phyloP scores from a whole-genome alignment of 805 yeast genomes.

The Yamadazyma olivae region DNA sequence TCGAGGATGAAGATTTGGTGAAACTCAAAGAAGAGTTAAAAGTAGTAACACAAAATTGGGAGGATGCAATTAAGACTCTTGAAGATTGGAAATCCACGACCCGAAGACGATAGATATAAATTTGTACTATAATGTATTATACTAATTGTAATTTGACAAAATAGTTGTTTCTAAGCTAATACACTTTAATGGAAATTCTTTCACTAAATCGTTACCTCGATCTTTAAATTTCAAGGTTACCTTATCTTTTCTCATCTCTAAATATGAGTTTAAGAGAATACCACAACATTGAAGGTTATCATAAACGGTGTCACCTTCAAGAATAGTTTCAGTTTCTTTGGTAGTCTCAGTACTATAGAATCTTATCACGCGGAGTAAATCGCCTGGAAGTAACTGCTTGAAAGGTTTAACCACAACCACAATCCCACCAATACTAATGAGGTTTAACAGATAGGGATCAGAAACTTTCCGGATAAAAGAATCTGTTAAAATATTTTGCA shows the following conservation, averaged over 20 bases:
- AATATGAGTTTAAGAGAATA: slow-evolving; percentile 23
- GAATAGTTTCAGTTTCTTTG: not conserved
- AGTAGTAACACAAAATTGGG: slow-evolving; percentile 32
- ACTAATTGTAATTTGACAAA: slow-evolving; percentile 9
- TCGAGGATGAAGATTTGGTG: slow-evolving; percentile 8
- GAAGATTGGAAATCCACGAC: slow-evolving; percentile 31
- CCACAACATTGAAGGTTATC: slow-evolving; percentile 26
- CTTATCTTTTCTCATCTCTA: slow-evolving; percentile 15
- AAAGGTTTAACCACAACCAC: slow-evolving; percentile 32
- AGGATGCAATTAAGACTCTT: slow-evolving; percentile 34
- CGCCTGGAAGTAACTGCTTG: slow-evolving; percentile 26
- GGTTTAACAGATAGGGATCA: slow-evolving; percentile 27
- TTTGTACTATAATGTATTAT: not conserved
- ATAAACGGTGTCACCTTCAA: slow-evolving; percentile 8
- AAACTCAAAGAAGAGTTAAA: slow-evolving; percentile 5
- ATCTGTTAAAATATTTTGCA: slow-evolving; percentile 20
- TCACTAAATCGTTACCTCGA: slow-evolving; percentile 17
- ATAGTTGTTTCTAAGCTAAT: slow-evolving; percentile 33
- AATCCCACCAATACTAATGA: slow-evolving; percentile 26
- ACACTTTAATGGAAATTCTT: slow-evolving; percentile 26
- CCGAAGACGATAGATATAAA: slow-evolving; percentile 3
- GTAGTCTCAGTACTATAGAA: slow-evolving; percentile 16
- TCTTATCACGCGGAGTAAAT: slow-evolving; percentile 24
- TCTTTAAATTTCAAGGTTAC: slow-evolving; percentile 17
- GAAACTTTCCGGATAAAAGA: slow-evolving; percentile 19